Evolutionary conservation across 352 stramenopile species (phyloP), one percentile per base, ranked within the genome.

Genomic region (Aphanomyces cochlioides): DNA sequence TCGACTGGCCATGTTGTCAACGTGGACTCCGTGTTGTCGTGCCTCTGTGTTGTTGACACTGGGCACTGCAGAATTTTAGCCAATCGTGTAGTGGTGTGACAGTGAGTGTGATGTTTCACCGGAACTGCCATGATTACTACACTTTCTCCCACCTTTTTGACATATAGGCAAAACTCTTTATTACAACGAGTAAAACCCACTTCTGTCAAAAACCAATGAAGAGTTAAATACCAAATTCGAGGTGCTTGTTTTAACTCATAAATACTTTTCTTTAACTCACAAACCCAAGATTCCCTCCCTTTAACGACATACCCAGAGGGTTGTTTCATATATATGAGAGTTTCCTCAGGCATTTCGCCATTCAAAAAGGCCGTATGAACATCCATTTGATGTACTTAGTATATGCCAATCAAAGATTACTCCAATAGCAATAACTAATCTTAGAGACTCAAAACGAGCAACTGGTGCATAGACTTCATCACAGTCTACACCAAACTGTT

Each of bases 141-240:
- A 70, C 76, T 43, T 60, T 67, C 70, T 78, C 73, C 75, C 67
- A 78, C 67, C 56, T 15, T 59, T 15, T 59, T 53, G 45, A 53
- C 2, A 53, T 53, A 53, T 2, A 2, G 13, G n/a, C 45, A n/a
- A 19, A n/a, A 1, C 45, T 53, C 45, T 53, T 53, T 63, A n/a
- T 43, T 17, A 37, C 56, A 63, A 7, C 56, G 56, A 8, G 7
- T 10, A 34, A 63, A 63, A 12, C 56, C 56, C n/a, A 63, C 12
- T 41, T 7, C 6, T 34, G 56, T 63, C 13, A 72, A 19, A 17
- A 64, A 60, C 13, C 53, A 36, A 40, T 72, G 45, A 13, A 72
- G 28, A 5, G 72, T 36, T n/a, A 21, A n/a, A 17, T 71, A 45
- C 67, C 67, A 73, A 38, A 65, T 28, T 37, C 56, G 39, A 28